Base-by-base conservation (phyloP, 371 early-diverging fungal genomes). In the Mortierella sp. region DNA sequence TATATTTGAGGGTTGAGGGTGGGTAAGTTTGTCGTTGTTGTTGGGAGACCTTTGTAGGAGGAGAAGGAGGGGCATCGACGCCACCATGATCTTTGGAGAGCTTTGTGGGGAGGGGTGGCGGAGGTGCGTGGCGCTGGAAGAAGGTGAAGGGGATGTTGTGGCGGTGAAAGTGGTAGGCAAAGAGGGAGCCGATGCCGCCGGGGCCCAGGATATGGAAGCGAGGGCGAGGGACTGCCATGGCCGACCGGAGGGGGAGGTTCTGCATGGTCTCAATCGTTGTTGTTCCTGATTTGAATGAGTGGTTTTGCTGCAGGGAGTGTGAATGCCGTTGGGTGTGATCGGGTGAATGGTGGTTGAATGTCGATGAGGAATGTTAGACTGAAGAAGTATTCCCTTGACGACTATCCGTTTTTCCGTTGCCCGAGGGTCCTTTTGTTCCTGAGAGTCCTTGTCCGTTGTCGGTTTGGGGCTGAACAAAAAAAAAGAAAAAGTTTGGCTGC, bases 191-290 rank as follows among this genome's bases (percentile, higher is more conserved):
- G 64, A 81, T 77, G 48, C 82, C 77, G 14, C 82, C 82, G 1
- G 82, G 77, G 22, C 82, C 82, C 22, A 81, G 78, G 44, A 81
- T 74, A 58, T 81, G 69, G 63, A 81, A 74, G 29, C 82, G 77
- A 44, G 78, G 72, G 40, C 26, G 61, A 26, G 53, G 43, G 26
- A 43, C 58, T 31, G 64, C n/a, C 31, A 76, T 7, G 14, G 65
- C 11, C 26, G 6, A 50, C 29, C 24, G 26, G 43, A 58, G 8
- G 22, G 47, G 52, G 19, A 66, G 37, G 11, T 68, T 68, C n/a
- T 63, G 39, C 74, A 74, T 74, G 71, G 43, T 11, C n/a, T n/a
- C 16, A 13, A 41, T 11, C 5, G 34, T 69, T 10, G 43, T 55
- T 37, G 22, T 41, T 43, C 41, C 41, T 16, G 66, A 44, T 10